These are phyloP conservation scores for Echria macrotheca DNA, from an alignment of 495 filamentous ascomycete species.

Conservation along the genomic window DNA sequence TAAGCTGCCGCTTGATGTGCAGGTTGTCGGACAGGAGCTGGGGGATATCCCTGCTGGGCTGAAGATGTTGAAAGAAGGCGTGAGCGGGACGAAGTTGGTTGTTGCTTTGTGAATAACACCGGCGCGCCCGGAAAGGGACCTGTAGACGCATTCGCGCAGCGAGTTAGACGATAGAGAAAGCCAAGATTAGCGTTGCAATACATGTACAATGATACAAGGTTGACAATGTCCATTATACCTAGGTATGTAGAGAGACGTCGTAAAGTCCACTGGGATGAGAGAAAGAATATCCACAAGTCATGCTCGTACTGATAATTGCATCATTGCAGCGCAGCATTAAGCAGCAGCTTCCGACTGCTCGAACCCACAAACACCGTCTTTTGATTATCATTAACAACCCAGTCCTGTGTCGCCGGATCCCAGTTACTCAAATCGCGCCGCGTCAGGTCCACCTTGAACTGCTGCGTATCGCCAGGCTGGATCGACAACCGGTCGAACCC, in stretches of 20 bases:
- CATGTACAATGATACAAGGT: too few species aligned
- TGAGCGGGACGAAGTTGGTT: conserved; percentile 35
- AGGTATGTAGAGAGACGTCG: too few species aligned
- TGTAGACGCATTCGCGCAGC: too few species aligned
- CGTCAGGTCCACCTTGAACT: conserved; percentile 65
- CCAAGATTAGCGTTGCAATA: too few species aligned
- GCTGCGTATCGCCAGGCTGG: conserved; percentile 56
- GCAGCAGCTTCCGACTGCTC: conserved; percentile 5
- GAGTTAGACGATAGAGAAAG: too few species aligned
- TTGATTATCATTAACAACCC: conserved; percentile 52
- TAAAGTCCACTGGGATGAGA: too few species aligned
- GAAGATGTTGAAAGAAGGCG: conserved; percentile 25
- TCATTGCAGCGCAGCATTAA: too few species aligned
- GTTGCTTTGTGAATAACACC: conserved; percentile 28
- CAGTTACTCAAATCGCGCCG: conserved; percentile 87
- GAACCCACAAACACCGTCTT: not conserved
- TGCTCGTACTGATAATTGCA: too few species aligned
- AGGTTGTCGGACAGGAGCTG: conserved; percentile 32
- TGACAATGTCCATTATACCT: too few species aligned
- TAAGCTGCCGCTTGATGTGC: conserved; percentile 21
- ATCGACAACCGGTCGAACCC: conserved; percentile 79
- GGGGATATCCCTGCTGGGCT: conserved; percentile 25
- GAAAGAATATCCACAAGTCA: too few species aligned
- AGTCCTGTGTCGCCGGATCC: conserved; percentile 77
- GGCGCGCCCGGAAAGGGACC: too few species aligned